Percentiles rank a stretch among this genome's conserved stretches.
These are phyloP conservation scores for Nakazawaea laoshanensis DNA, from an alignment of 805 yeast genomes.

Conservation along the genomic window DNA sequence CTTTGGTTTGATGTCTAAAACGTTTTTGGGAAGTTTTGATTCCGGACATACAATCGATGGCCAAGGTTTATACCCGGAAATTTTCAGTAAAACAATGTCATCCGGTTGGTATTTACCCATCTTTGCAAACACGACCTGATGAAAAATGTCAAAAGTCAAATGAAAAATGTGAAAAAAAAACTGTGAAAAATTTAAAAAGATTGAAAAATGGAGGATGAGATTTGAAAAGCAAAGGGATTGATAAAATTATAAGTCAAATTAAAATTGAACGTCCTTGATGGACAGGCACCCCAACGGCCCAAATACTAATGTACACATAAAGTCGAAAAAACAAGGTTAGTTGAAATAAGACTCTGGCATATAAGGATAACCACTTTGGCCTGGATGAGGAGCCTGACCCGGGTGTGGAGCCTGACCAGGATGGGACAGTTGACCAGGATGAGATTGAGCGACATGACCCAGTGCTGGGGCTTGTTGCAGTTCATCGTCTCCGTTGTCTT, in stretches of 20 bases:
- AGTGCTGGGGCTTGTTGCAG: constrained; percentile 12
- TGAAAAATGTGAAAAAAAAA: too few relatives aligned
- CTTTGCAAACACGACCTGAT: too few relatives aligned
- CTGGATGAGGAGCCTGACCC: constrained; percentile 18
- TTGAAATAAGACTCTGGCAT: constrained; percentile 10
- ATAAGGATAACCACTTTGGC: constrained; percentile 18
- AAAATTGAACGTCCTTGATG: too few relatives aligned
- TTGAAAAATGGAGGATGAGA: too few relatives aligned
- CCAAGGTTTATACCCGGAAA: constrained; percentile 14
- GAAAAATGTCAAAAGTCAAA: too few relatives aligned
- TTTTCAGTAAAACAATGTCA: constrained; percentile 12
- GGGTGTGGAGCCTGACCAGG: constrained; percentile 21
- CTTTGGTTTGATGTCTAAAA: constrained; percentile 11
- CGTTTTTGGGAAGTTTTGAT: constrained; percentile 8
- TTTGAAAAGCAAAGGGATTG: too few relatives aligned
- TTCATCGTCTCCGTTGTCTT: constrained; percentile 39
- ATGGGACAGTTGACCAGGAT: constrained; percentile 22
- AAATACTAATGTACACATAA: constrained; percentile 13
- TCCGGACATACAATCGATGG: constrained; percentile 14
- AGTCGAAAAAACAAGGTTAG: background rate
- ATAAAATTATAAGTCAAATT: too few relatives aligned
- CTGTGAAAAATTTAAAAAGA: too few relatives aligned
- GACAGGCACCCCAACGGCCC: too few relatives aligned
- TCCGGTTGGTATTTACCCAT: constrained; percentile 4
- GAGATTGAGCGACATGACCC: constrained; percentile 12